Base-by-base conservation (phyloP, 2,329 filamentous ascomycete species). In the Calonectria ilicicola region DNA sequence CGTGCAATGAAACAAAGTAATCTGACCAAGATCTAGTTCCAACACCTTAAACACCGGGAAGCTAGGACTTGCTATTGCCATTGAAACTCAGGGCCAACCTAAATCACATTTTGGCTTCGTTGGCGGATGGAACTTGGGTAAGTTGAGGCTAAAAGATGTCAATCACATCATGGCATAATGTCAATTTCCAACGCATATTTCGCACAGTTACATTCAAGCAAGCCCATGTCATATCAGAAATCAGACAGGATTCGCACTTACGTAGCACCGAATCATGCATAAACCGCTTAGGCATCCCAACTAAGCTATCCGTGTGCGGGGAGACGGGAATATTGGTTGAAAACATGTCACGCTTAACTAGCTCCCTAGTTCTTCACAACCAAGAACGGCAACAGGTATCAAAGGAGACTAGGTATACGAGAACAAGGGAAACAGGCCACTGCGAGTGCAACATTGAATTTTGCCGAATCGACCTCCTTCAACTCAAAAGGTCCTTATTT, bases 401-500 rank as follows among this genome's bases (percentile, higher is more conserved):
- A 69, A 68, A 62, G 44, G 46, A 72, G 27, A 65, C 44, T 58
- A 47, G 49, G 53, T 67, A 71, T 58, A 73, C 71, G 62, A 66
- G 65, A 62, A 69, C 44, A 65, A 35, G 19, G 32, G 38, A 47
- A 53, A 40, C 29, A 68, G 32, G 63, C 19, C 53, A 46, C 72
- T 75, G 73, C 73, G 76, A 79, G 78, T 78, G 75, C 76, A 81
- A 79, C 77, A 81, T 81, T 80, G 78, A 79, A 80, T 80, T 68
- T 82, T 83, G 82, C 79, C 82, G 79, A 80, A 79, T 79, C 72
- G 77, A 78, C 75, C 77, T 77, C 79, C 78, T 78, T 80, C 72
- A 81, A 80, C 78, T 80, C 78, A 76, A 81, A 70, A 76, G 77
- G 78, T 79, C 82, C 76, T 75, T 83, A 82, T 83, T 80, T 83